Base-by-base conservation (phyloP, 2,329 filamentous ascomycete species). In the Ascochyta lentis region DNA sequence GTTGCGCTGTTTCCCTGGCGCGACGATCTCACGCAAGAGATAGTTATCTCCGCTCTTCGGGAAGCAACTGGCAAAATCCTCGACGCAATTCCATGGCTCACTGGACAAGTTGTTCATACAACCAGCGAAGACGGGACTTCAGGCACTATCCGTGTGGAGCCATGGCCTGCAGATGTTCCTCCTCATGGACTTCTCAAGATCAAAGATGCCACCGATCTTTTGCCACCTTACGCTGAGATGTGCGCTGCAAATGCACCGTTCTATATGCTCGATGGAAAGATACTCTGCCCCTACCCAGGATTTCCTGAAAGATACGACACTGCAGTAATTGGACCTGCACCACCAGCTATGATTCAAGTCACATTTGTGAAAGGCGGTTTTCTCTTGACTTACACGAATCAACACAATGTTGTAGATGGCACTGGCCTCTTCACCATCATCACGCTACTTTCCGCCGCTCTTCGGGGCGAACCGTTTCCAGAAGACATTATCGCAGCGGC, bases 371-470 rank as follows among this genome's bases (percentile, higher is more conserved):
- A 63, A 29, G 69, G 66, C 22, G 72, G 71, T 6, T 41, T 70
- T 29, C 43, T 73, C 15, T 55, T 74, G 4, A 68, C 59, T 33
- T 60, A 68, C 41, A 56, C 54, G 6, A 61, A 58, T n/a, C 69
- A 75, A 33, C 73, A 75, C 49, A 74, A 65, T 43, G 61, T 70
- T 24, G 63, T 71, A 29, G 72, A 73, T 42, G 69, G 64, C 41
- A 69, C 57, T 13, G 68, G 63, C 12, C 61, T 63, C 23, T 58
- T 66, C 42, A 66, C 65, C 33, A 59, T 69, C 54, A 54, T 66
- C 33, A 56, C 49, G 12, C 65, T 70, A 6, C 59, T 69, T 15
- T 63, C 64, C 6, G 59, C 31, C 9, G 60, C 54, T 2, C 64
- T 69, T 15, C 59, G 55, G 8, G 61, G 54, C 12, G 45, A 58